Conservation (phyloP, 176 grass and related monocot genomes). For the Eragrostis curvula region DNA sequence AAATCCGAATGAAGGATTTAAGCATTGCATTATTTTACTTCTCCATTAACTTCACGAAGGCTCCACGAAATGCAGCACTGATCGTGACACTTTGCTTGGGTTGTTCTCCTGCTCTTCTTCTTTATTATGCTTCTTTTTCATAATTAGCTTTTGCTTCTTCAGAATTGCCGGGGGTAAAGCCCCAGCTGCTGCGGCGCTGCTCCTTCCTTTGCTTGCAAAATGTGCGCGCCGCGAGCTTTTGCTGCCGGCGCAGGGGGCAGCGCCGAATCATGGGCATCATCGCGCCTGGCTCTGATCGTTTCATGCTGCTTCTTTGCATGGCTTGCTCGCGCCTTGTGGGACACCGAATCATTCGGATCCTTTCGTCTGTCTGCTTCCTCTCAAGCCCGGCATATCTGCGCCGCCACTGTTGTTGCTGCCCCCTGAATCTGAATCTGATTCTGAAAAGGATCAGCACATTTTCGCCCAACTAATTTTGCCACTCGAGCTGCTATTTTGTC, state of each 20-base stretch:
- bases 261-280: conserved; percentile 41
- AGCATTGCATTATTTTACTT: background rate
- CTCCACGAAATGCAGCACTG: background rate
- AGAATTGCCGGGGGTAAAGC: conserved; percentile 30
- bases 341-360: conserved; percentile 49
- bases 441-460: conserved; percentile 6
- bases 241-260: conserved; percentile 38
- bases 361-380: conserved; percentile 32
- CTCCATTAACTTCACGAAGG: background rate
- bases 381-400: background rate
- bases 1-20: background rate
- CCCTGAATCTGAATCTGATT: conserved; percentile 32
- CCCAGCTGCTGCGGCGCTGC: conserved; percentile 12
- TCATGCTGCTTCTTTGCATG: conserved; percentile 34
- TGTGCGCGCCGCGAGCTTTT: conserved; percentile 41
- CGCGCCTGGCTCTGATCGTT: conserved; percentile 25
- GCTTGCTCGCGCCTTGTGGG: conserved; percentile 47
- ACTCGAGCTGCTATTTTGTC: background rate
- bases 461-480: background rate
- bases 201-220: conserved; percentile 38
- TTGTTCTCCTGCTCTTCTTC: conserved; percentile 20
- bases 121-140: conserved; percentile 43
- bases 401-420: conserved; percentile 25
- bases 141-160: conserved; percentile 26
- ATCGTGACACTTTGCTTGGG: conserved; percentile 32